phyloP scores from a whole-genome alignment of 805 yeast genomes.

The Lachancea sp. region DNA sequence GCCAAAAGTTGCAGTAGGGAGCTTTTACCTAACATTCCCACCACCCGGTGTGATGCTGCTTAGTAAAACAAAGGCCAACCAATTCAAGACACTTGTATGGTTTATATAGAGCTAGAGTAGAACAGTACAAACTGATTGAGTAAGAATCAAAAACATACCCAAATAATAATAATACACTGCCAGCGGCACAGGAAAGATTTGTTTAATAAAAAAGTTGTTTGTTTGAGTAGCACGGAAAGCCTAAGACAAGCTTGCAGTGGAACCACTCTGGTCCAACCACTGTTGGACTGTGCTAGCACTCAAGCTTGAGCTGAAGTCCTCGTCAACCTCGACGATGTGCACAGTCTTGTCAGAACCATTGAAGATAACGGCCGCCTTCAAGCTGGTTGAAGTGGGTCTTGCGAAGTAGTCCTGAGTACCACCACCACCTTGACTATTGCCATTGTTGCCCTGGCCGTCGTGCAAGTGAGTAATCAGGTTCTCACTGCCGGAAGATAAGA shows the following conservation, averaged over 20 bases:
- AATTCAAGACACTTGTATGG: no score
- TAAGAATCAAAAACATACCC: not conserved
- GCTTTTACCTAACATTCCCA: no score
- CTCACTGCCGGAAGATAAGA: slow-evolving; percentile 67
- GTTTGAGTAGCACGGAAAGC: no score
- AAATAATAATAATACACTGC: slow-evolving; percentile 8
- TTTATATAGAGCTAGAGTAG: no score
- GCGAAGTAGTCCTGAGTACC: slow-evolving; percentile 80
- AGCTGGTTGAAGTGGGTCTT: slow-evolving; percentile 72
- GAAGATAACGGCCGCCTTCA: slow-evolving; percentile 90
- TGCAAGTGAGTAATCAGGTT: slow-evolving; percentile 78
- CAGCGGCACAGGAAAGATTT: slow-evolving; percentile 1
- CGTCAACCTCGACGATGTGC: slow-evolving; percentile 56
- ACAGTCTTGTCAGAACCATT: slow-evolving; percentile 41
- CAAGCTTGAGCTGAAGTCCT: slow-evolving; percentile 49
- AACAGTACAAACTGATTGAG: not conserved
- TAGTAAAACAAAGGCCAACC: no score
- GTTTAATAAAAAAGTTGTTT: not conserved
- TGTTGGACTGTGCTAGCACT: slow-evolving; percentile 46
- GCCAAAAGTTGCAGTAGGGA: no score
- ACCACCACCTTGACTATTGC: slow-evolving; percentile 65
- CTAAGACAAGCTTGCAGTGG: slow-evolving; percentile 35
- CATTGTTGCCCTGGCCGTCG: slow-evolving; percentile 66
- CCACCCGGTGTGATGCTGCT: no score
- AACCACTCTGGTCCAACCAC: slow-evolving; percentile 54